Base-by-base conservation (phyloP, 2,329 filamentous ascomycete species). In the Pestalotiopsis sp. region DNA sequence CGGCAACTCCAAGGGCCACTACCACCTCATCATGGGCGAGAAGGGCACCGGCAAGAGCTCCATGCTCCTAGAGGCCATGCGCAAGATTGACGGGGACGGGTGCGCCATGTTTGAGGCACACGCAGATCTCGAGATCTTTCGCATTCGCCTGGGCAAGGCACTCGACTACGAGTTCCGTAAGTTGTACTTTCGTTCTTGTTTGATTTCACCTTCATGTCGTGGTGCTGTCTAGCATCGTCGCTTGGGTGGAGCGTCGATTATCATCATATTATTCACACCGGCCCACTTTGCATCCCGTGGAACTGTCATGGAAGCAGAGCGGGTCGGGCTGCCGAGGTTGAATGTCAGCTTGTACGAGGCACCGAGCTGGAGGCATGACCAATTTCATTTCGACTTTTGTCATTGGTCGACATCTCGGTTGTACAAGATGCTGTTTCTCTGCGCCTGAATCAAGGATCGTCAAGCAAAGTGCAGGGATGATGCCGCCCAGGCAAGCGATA, bases 31-130 rank as follows among this genome's bases (percentile, higher is more conserved):
- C 2, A 89, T 98, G 60, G 96, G 96, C 58, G 96, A 98, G 76
- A 98, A 99, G 81, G 96, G 96, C 4, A 97, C 93, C 0, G 96
- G 96, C 6, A 99, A 99, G 83, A 97, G 93, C 69, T 97, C 93
- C 72, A 98, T 99, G 96, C 82, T 99, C 40, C 74, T 66, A 14
- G 94, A 98, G 77, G 93, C 94, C 9, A 99, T 99, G 95, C 90
- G 91, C 66, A 97, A 97, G 78, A 91, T 94, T 67, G 88, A 97
- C 70, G 96, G 94, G 3, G 92, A 96, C 69, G 93, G 93, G 24
- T 91, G 95, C 58, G 92, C 94, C 72, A 97, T 99, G 93, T 93
- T 98, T 75, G 96, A 99, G 80, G 94, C 95, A 1, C 96, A 99
- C 79, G 92, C 94, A 4, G 94, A 99, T 78, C 87, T 94, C 1